phyloP scores from a whole-genome alignment of 768 basidiomycete species.

The Suillus paluster region DNA sequence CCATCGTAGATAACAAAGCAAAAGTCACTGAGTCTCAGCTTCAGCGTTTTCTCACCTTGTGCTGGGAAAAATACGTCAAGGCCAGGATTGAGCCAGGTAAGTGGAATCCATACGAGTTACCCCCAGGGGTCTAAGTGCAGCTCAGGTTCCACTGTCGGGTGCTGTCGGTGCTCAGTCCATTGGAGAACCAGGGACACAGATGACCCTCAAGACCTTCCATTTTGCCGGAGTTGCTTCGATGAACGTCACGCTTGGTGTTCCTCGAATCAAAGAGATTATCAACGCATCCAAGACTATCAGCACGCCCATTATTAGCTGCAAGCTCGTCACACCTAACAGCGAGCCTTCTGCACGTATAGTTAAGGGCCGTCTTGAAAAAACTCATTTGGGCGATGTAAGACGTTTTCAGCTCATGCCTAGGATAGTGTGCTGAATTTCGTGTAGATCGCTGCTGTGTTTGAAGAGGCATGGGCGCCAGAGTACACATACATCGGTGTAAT shows the following conservation, averaged over 20 bases:
- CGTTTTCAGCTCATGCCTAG: background rate
- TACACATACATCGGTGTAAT: constrained; percentile 94
- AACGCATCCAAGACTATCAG: constrained; percentile 97
- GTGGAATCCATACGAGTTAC: constrained; percentile 8
- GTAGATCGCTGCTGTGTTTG: constrained; percentile 88
- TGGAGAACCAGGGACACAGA: constrained; percentile 98
- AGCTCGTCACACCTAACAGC: constrained; percentile 80
- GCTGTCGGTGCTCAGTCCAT: constrained; percentile 99
- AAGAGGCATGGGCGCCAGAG: constrained; percentile 94
- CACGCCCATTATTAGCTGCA: constrained; percentile 98
- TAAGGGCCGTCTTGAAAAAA: constrained; percentile 95
- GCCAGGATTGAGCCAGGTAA: constrained; percentile 95
- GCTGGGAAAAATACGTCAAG: constrained; percentile 90
- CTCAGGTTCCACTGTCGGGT: constrained; percentile 92
- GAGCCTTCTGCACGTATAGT: constrained; percentile 98
- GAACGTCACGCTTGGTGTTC: constrained; percentile 99
- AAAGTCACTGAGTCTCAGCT: constrained; percentile 89
- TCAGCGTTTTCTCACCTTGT: constrained; percentile 78
- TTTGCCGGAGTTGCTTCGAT: constrained; percentile 99
- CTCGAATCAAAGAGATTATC: constrained; percentile 99
- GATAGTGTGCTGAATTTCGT: background rate
- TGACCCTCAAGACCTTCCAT: constrained; percentile 99
- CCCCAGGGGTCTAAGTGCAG: background rate
- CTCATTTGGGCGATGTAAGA: constrained; percentile 87
- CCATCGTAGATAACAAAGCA: constrained; percentile 84